These are phyloP conservation scores for Hypoxylon subgilvum DNA, from an alignment of 495 filamentous ascomycete species.

Conservation along the genomic window DNA sequence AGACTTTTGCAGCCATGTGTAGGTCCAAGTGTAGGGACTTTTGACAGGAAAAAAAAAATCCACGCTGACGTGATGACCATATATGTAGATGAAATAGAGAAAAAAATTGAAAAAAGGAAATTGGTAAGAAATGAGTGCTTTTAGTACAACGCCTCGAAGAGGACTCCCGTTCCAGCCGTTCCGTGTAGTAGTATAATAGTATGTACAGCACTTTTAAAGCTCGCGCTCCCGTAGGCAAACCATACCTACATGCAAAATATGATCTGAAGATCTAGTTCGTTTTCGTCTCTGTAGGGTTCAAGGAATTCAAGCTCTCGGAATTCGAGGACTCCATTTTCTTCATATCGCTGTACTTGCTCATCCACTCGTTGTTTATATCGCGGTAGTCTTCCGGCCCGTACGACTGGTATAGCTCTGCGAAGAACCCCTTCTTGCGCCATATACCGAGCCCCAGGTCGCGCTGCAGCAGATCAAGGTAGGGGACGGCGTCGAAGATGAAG, in stretches of 20 bases:
- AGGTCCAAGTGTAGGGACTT: constrained; percentile 9
- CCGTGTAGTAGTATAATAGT: constrained; percentile 28
- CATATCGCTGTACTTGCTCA: constrained; percentile 31
- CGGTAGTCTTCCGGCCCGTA: constrained; percentile 68
- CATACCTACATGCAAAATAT: neutral
- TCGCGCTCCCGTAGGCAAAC: neutral
- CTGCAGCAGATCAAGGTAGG: constrained; percentile 78
- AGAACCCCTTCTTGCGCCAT: constrained; percentile 52
- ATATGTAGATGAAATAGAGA: constrained; percentile 2
- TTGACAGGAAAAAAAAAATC: constrained; percentile 8
- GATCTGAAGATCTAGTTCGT: constrained; percentile 12
- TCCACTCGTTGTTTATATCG: constrained; percentile 65
- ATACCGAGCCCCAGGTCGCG: constrained; percentile 64
- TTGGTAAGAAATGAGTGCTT: constrained; percentile 11
- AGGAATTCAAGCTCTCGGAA: constrained; percentile 24
- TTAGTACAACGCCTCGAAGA: constrained; percentile 27
- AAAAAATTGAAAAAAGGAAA: constrained; percentile 11
- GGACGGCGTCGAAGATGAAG: constrained; percentile 75
- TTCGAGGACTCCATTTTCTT: constrained; percentile 29
- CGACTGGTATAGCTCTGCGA: constrained; percentile 59
- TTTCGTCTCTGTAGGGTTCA: constrained; percentile 10
- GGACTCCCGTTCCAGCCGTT: constrained; percentile 24
- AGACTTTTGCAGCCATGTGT: no score
- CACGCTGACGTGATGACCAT: constrained; percentile 13
- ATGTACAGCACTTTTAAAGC: constrained; percentile 6